phyloP scores from a whole-genome alignment of 352 stramenopile genomes.

The Pythium catenulatum region DNA sequence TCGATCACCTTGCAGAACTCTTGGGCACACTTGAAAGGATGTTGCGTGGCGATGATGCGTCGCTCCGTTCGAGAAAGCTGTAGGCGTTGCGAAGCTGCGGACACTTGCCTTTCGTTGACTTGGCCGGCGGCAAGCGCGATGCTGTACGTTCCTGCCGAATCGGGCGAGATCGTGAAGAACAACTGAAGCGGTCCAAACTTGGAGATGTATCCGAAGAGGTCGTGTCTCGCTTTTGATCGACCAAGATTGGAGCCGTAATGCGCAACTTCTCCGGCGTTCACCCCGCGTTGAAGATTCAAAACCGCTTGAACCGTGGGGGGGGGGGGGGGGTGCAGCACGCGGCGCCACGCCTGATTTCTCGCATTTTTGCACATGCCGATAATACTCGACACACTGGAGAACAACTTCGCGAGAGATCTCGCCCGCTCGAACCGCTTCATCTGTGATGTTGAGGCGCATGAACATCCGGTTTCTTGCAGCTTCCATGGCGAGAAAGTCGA shows the following conservation, averaged over 20 bases:
- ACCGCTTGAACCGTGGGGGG: background rate
- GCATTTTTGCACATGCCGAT: background rate
- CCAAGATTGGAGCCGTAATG: conserved; percentile 55
- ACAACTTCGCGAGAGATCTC: background rate
- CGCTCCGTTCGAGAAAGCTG: conserved; percentile 36
- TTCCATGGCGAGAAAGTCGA: conserved; percentile 39
- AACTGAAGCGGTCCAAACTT: conserved; percentile 54
- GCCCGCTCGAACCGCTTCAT: conserved; percentile 16
- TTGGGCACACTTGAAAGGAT: conserved; percentile 51
- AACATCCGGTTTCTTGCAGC: conserved; percentile 46
- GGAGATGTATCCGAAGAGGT: conserved; percentile 59
- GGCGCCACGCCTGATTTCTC: background rate
- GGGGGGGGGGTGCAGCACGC: background rate
- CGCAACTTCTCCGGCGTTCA: conserved; percentile 20
- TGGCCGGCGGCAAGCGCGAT: conserved; percentile 36
- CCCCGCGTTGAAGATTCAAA: conserved; percentile 48
- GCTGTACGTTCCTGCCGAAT: conserved; percentile 39
- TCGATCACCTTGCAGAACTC: conserved; percentile 57
- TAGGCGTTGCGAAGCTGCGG: conserved; percentile 16
- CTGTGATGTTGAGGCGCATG: conserved; percentile 44
- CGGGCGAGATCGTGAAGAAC: conserved; percentile 60
- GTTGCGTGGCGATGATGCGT: conserved; percentile 18
- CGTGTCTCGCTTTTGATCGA: conserved; percentile 26
- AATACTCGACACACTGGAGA: conserved; percentile 40
- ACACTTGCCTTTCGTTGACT: background rate